A percentile compares a stretch with the other conserved stretches of the same genome.
Conservation (phyloP, 1,284 basidiomycete species). For the Marasmius tenuissimus region DNA sequence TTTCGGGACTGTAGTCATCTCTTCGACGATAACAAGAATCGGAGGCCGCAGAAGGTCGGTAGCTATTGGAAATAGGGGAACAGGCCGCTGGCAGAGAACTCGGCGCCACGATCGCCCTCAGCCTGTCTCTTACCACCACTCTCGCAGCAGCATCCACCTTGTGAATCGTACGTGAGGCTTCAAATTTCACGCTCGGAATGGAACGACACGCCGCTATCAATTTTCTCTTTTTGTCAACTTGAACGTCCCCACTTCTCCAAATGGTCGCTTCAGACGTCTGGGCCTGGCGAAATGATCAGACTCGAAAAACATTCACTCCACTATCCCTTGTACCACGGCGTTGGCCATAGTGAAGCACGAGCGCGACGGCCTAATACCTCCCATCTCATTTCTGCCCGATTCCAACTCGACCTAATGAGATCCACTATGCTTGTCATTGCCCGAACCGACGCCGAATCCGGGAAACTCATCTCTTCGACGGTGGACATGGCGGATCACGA, state of each 20-base stretch:
- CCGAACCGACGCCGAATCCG: constrained; percentile 91
- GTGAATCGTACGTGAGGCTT: background rate
- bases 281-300: too few relatives aligned
- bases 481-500: constrained; percentile 79
- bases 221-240: too few relatives aligned
- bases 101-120: background rate
- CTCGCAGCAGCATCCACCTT: too few relatives aligned
- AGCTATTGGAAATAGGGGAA: too few relatives aligned
- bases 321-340: constrained; percentile 63
- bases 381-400: constrained; percentile 80
- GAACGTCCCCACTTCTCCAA: too few relatives aligned
- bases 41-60: too few relatives aligned
- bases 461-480: constrained; percentile 81
- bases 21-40: too few relatives aligned
- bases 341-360: constrained; percentile 91
- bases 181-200: too few relatives aligned
- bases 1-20: too few relatives aligned
- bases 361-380: constrained; percentile 87
- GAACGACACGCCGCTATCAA: too few relatives aligned
- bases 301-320: background rate
- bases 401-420: constrained; percentile 87
- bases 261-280: too few relatives aligned
- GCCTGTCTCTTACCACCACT: background rate
- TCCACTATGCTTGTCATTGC: constrained; percentile 89
- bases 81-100: background rate